Conservation (phyloP, 352 stramenopile genomes). For the Globisporangium apiculatum region DNA sequence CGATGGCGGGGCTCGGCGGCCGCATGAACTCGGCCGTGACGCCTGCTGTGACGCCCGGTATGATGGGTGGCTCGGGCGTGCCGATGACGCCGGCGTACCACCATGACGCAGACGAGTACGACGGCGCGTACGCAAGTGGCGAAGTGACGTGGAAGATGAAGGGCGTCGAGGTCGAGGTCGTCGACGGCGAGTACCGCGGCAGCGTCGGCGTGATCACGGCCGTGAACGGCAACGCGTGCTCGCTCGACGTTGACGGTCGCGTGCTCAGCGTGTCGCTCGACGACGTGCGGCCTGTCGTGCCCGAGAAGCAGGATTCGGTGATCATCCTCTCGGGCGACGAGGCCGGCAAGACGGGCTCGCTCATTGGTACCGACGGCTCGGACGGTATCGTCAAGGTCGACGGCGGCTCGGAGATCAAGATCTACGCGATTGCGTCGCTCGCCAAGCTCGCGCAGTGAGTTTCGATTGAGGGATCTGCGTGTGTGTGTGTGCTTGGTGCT, state of each 20-base stretch:
- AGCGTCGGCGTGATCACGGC: slow-evolving; percentile 73
- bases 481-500: no score
- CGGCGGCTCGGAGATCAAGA: slow-evolving; percentile 86
- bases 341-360: slow-evolving; percentile 71
- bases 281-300: slow-evolving; percentile 66
- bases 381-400: slow-evolving; percentile 89
- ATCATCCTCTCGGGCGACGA: slow-evolving; percentile 85
- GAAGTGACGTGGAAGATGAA: slow-evolving; percentile 88
- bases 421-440: slow-evolving; percentile 76
- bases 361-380: slow-evolving; percentile 82
- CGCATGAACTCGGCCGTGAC: slow-evolving; percentile 63
- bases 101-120: slow-evolving; percentile 38
- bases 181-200: slow-evolving; percentile 52
- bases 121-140: slow-evolving; percentile 26
- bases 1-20: slow-evolving; percentile 40
- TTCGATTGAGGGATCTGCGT: neutral
- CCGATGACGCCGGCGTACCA: slow-evolving; percentile 77
- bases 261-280: slow-evolving; percentile 57
- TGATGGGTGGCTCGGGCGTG: slow-evolving; percentile 52
- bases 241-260: slow-evolving; percentile 74
- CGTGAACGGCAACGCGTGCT: slow-evolving; percentile 63
- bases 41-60: slow-evolving; percentile 63
- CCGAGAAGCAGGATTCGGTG: slow-evolving; percentile 84
- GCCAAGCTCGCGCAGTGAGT: slow-evolving; percentile 80
- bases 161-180: slow-evolving; percentile 77